phyloP scores from a whole-genome alignment of 768 basidiomycete species.

The Trametes maxima region DNA sequence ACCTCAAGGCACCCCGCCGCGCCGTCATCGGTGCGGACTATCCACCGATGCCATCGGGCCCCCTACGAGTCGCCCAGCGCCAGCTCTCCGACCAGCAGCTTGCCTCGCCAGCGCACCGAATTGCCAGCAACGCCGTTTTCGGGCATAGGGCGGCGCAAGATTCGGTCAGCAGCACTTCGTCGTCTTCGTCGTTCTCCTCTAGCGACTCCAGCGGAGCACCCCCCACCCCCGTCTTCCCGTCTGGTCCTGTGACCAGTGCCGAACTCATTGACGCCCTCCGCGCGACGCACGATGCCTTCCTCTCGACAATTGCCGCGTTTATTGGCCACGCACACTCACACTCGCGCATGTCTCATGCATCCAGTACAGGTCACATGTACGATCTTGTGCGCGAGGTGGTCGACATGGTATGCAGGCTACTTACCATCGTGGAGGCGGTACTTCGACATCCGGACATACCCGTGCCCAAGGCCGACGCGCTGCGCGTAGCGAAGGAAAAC shows the following conservation, averaged over 20 bases:
- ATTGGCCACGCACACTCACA: slow-evolving; percentile 97
- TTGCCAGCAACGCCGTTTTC: slow-evolving; percentile 2
- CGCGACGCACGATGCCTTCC: slow-evolving; percentile 84
- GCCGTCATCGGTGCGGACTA: slow-evolving; percentile 40
- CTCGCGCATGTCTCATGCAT: slow-evolving; percentile 86
- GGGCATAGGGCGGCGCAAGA: slow-evolving; percentile 30
- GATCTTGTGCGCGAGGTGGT: slow-evolving; percentile 95
- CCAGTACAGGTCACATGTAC: slow-evolving; percentile 91
- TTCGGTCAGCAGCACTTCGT: slow-evolving; percentile 74
- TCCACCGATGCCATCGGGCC: slow-evolving; percentile 37
- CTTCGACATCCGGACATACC: slow-evolving; percentile 75
- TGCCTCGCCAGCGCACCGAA: slow-evolving; percentile 10
- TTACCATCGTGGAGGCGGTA: slow-evolving; percentile 90
- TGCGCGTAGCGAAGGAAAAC: slow-evolving; percentile 74
- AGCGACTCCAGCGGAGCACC: slow-evolving; percentile 52
- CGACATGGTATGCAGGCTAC: slow-evolving; percentile 88
- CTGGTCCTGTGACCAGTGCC: slow-evolving; percentile 66
- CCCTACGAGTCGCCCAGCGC: slow-evolving; percentile 5
- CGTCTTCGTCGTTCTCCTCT: slow-evolving; percentile 69
- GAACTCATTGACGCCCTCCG: slow-evolving; percentile 79
- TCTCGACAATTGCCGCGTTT: slow-evolving; percentile 95
- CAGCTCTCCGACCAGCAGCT: slow-evolving; percentile 21
- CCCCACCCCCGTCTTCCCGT: slow-evolving; percentile 60
- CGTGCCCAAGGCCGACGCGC: slow-evolving; percentile 58
- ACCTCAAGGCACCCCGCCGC: slow-evolving; percentile 43